phyloP scores from a whole-genome alignment of 192 early-diverging fungal genomes.

The Coemansia sp. region DNA sequence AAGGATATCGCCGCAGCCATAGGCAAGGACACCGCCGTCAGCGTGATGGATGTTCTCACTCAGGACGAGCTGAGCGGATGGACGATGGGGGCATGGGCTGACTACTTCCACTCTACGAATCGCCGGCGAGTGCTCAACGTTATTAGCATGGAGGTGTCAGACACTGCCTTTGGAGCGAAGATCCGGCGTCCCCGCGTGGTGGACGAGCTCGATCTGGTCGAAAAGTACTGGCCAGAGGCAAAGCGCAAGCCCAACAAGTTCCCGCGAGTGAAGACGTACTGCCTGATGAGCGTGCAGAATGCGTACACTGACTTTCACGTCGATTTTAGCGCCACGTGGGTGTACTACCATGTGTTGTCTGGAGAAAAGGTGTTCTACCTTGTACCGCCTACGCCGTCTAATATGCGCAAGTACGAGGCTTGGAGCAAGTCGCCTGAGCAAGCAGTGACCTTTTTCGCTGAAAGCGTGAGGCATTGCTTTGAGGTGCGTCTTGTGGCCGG shows the following conservation, averaged over 20 bases:
- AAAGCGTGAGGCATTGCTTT: slow-evolving; percentile 77
- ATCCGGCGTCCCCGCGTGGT: slow-evolving; percentile 79
- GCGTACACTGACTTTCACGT: slow-evolving; percentile 92
- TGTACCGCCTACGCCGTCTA: slow-evolving; percentile 76
- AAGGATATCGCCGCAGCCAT: slow-evolving; percentile 59
- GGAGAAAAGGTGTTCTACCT: slow-evolving; percentile 91
- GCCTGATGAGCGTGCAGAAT: slow-evolving; percentile 89
- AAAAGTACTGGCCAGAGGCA: slow-evolving; percentile 77
- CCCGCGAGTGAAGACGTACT: slow-evolving; percentile 88
- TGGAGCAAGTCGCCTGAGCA: slow-evolving; percentile 87
- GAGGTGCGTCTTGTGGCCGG: slow-evolving; percentile 74
- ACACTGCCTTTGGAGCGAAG: slow-evolving; percentile 63
- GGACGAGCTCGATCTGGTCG: slow-evolving; percentile 85
- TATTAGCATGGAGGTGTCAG: slow-evolving; percentile 84
- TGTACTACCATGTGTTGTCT: slow-evolving; percentile 87
- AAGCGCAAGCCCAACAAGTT: slow-evolving; percentile 67
- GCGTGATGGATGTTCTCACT: slow-evolving; percentile 90
- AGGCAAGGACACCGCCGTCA: slow-evolving; percentile 69
- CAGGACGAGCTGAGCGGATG: slow-evolving; percentile 76
- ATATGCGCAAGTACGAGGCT: slow-evolving; percentile 85
- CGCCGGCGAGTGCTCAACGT: slow-evolving; percentile 80
- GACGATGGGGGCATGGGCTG: slow-evolving; percentile 83
- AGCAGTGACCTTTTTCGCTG: slow-evolving; percentile 71
- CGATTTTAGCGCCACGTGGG: slow-evolving; percentile 82
- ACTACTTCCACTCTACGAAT: slow-evolving; percentile 66